Evolutionary conservation across 2,329 filamentous ascomycete genomes (phyloP).

Genomic region (Aspergillus fumigatus): DNA sequence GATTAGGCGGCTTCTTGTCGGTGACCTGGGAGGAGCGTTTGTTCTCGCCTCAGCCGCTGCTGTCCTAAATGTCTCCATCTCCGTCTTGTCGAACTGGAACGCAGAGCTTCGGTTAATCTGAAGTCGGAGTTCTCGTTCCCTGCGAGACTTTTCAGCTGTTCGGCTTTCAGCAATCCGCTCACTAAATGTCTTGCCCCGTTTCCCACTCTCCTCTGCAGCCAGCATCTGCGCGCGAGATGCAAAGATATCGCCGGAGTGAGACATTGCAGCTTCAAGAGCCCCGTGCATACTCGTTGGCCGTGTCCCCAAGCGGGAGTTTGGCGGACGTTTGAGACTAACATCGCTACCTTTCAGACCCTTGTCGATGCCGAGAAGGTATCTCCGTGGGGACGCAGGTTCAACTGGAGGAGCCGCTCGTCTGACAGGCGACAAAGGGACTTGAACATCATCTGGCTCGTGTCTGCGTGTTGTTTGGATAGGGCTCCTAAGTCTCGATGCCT

Average conservation of each 20-base stretch:
- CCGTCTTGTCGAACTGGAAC: conserved; percentile 41
- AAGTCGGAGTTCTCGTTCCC: conserved; percentile 35
- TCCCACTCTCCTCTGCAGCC: conserved; percentile 20
- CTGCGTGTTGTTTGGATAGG: conserved; percentile 12
- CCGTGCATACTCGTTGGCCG: conserved; percentile 30
- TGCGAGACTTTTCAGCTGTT: conserved; percentile 34
- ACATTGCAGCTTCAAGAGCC: conserved; percentile 21
- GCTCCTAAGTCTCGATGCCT: conserved; percentile 10
- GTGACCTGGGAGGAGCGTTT: conserved; percentile 38
- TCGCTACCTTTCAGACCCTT: conserved; percentile 77
- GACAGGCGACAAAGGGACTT: conserved; percentile 73
- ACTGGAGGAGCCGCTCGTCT: conserved; percentile 45
- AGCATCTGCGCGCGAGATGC: conserved; percentile 23
- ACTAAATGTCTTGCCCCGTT: conserved; percentile 63
- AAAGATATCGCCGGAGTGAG: conserved; percentile 20
- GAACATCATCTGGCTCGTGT: conserved; percentile 43
- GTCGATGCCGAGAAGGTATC: conserved; percentile 80
- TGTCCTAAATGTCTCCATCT: conserved; percentile 40
- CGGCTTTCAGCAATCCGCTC: conserved; percentile 73
- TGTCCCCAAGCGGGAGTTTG: conserved; percentile 23
- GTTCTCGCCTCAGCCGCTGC: conserved; percentile 31
- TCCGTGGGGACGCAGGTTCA: conserved; percentile 68
- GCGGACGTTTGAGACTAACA: conserved; percentile 74
- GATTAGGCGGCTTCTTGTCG: conserved; percentile 43
- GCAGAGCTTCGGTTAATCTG: conserved; percentile 39